Evolutionary conservation across 768 basidiomycete genomes (phyloP), one percentile per base, ranked within the genome.

Genomic region (Naganishia friedmannii): DNA sequence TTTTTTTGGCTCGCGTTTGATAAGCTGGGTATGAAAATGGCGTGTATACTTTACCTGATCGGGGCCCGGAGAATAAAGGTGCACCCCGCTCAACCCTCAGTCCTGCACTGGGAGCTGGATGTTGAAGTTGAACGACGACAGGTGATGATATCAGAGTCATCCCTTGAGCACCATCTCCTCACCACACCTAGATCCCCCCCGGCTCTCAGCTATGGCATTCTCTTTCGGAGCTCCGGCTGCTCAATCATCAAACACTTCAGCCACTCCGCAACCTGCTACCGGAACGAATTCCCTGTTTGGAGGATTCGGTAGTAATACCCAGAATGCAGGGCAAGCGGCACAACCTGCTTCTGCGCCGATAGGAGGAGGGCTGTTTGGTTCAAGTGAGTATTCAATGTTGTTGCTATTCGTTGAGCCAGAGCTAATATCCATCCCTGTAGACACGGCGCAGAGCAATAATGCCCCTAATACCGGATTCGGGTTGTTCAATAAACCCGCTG

Each of bases 151-250:
- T 26, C 48, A 51, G n/a, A n/a, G 6, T 51, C 23, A 8, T 42
- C 23, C 37, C 46, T 12, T 12, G 19, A 26, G 19, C 39, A 42
- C 23, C 39, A 26, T 46, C 60, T 17, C 37, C 1, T 29, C 12
- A 63, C 15, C 39, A n/a, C 23, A 26, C 2, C 7, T 29, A 26
- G 29, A 17, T 17, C 45, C 15, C 45, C 21, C 45, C 15, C 45
- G 45, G 21, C 6, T 12, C n/a, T 26, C 54, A 55, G 15, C 7
- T 5, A 63, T 63, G 60, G 60, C 60, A 63, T 63, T 63, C 60
- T 42, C 60, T 42, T 69, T 69, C 68, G 68, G 68, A 46, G 56
- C 55, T 13, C 55, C 68, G 15, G 56, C 57, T 34, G 56, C 45
- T 32, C 65, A 66, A 29, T 28, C 48, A 21, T 51, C 48, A 51